These are phyloP conservation scores for Eremochloa ophiuroides DNA, from an alignment of 176 grass and related monocot genomes.

Conservation along the genomic window DNA sequence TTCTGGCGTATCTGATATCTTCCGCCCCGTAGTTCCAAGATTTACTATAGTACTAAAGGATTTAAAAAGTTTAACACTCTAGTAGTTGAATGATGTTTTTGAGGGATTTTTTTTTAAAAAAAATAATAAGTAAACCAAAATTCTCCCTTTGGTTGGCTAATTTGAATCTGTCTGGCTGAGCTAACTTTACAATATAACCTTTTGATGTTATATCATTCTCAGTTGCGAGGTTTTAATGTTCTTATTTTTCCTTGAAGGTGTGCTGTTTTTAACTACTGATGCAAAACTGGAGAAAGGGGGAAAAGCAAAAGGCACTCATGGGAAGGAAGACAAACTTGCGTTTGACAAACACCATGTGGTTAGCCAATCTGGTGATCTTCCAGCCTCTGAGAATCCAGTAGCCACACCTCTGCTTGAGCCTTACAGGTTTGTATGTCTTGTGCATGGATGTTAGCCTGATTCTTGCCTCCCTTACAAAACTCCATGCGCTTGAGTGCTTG, in stretches of 20 bases:
- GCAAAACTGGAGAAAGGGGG: neutral
- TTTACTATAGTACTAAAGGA: neutral
- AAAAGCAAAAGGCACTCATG: neutral
- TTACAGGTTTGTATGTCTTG: constrained; percentile 1
- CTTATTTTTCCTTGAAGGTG: constrained; percentile 9
- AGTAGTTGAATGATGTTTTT: neutral
- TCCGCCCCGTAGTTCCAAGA: neutral
- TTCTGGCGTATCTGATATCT: neutral
- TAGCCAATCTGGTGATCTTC: neutral
- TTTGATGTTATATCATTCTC: neutral
- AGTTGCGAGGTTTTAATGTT: neutral
- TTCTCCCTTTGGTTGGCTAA: neutral
- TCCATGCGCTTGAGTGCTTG: neutral
- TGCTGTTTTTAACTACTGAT: neutral
- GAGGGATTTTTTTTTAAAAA: neutral
- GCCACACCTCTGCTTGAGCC: neutral
- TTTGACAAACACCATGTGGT: neutral
- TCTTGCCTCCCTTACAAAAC: neutral
- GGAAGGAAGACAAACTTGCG: neutral
- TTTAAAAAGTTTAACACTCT: neutral
- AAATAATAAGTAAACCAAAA: neutral
- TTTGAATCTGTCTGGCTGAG: neutral
- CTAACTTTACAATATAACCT: neutral
- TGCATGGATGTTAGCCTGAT: neutral
- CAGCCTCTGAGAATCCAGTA: neutral